Percentiles rank a stretch among this genome's conserved stretches.
phyloP scores from a whole-genome alignment of 345 rosid genomes.

The Psidium guajava region DNA sequence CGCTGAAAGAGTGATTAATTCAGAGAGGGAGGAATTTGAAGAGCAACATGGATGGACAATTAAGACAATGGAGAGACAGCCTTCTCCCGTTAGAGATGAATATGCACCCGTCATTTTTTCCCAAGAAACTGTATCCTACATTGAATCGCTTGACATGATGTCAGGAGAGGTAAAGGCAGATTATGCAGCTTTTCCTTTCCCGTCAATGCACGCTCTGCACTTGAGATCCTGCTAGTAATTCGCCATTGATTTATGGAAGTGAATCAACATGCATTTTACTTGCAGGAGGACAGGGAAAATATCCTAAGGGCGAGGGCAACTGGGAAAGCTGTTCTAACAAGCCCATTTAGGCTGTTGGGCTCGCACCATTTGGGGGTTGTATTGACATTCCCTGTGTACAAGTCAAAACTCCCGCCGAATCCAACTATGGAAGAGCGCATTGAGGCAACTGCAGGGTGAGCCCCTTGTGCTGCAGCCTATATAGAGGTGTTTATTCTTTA shows the following conservation, averaged over 20 bases:
- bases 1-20: conserved; percentile 58
- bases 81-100: conserved; percentile 85
- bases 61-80: conserved; percentile 79
- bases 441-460: conserved; percentile 86
- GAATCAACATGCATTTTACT: not conserved
- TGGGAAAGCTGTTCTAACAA: conserved; percentile 92
- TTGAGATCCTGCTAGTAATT: not conserved
- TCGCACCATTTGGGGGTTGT: conserved; percentile 98
- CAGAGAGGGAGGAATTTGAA: conserved; percentile 78
- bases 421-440: conserved; percentile 65
- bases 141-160: conserved; percentile 97
- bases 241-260: not conserved
- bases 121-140: conserved; percentile 84
- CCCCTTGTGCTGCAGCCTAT: not conserved
- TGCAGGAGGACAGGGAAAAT: conserved; percentile 90
- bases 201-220: not conserved
- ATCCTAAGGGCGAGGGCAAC: conserved; percentile 81
- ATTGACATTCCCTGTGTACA: conserved; percentile 95
- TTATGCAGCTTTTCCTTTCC: conserved; percentile 1
- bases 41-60: conserved; percentile 76
- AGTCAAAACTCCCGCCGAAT: conserved; percentile 53
- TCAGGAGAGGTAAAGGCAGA: conserved; percentile 73
- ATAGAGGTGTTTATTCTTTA: not conserved
- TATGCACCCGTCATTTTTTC: conserved; percentile 94
- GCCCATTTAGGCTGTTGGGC: conserved; percentile 78